Evolutionary conservation across 371 early-diverging fungal genomes (phyloP).

Genomic region (Rhizopus stolonifer): DNA sequence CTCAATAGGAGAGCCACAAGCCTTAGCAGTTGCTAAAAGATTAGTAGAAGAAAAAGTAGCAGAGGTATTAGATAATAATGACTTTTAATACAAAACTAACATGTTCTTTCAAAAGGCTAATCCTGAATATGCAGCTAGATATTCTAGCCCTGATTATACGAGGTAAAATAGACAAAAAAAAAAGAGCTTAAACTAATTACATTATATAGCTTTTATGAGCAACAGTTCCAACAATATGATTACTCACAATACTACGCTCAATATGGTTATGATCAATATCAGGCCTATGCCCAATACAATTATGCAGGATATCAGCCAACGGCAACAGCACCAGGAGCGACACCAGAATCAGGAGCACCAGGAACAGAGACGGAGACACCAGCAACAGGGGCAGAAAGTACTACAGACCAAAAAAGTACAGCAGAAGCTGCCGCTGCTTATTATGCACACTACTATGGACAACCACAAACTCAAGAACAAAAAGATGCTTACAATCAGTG

Average conservation of each 20-base stretch:
- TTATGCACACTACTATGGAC: conserved; percentile 40
- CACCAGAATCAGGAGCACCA: neutral
- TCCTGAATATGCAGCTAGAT: conserved; percentile 29
- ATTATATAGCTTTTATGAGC: conserved; percentile 13
- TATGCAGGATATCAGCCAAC: conserved; percentile 26
- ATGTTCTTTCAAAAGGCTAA: conserved; percentile 26
- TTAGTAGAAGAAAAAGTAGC: conserved; percentile 60
- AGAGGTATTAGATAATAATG: conserved; percentile 33
- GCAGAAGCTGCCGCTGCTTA: conserved; percentile 24
- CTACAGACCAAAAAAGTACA: conserved; percentile 5
- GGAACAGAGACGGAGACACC: neutral
- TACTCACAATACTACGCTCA: conserved; percentile 46
- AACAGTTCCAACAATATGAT: conserved; percentile 29
- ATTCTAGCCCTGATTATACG: conserved; percentile 5
- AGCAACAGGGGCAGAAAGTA: conserved; percentile 3
- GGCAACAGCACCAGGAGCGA: conserved; percentile 5
- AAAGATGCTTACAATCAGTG: conserved; percentile 48
- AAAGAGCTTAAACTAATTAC: conserved; percentile 24
- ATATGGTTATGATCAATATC: conserved; percentile 38
- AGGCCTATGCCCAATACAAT: conserved; percentile 32
- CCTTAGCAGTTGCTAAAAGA: conserved; percentile 55
- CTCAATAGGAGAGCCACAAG: conserved; percentile 54
- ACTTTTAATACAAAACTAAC: conserved; percentile 3
- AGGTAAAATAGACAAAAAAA: conserved; percentile 26
- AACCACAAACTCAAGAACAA: conserved; percentile 29